phyloP scores from a whole-genome alignment of 2,329 filamentous ascomycete genomes.

The Fusarium armeniacum region DNA sequence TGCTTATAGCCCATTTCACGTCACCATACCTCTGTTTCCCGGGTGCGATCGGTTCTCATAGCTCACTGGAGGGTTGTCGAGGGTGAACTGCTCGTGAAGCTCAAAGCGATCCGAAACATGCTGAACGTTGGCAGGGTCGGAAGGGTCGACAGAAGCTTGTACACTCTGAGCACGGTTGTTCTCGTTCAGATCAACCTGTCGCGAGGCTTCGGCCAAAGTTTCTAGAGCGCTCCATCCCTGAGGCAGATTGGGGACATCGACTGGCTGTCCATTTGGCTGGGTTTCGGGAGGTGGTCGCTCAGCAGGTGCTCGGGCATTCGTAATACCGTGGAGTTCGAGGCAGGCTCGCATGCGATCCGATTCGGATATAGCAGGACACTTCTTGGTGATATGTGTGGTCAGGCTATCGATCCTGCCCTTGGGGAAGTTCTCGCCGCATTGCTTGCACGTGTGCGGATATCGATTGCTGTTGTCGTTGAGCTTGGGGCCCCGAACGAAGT shows the following conservation, averaged over 20 bases:
- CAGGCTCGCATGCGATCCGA: constrained; percentile 82
- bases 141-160: constrained; percentile 51
- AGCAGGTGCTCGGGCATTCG: constrained; percentile 60
- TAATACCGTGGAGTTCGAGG: constrained; percentile 78
- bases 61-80: constrained; percentile 68
- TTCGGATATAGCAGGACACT: constrained; percentile 83
- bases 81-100: constrained; percentile 70
- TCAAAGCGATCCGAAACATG: constrained; percentile 61
- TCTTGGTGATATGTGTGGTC: constrained; percentile 85
- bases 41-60: constrained; percentile 58
- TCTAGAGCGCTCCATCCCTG: constrained; percentile 85
- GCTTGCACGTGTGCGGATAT: constrained; percentile 91
- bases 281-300: constrained; percentile 51
- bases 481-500: constrained; percentile 89
- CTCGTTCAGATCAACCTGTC: constrained; percentile 78
- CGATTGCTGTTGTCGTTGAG: constrained; percentile 91
- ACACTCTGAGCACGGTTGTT: constrained; percentile 67
- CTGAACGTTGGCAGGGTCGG: constrained; percentile 45
- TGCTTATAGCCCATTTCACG: neutral
- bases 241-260: constrained; percentile 55
- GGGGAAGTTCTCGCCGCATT: constrained; percentile 88
- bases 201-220: constrained; percentile 88
- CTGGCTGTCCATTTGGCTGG: constrained; percentile 51
- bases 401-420: constrained; percentile 90
- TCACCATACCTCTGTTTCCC: constrained; percentile 48